These are phyloP conservation scores for Pythium phragmitis DNA, from an alignment of 352 stramenopile species.

Conservation along the genomic window DNA sequence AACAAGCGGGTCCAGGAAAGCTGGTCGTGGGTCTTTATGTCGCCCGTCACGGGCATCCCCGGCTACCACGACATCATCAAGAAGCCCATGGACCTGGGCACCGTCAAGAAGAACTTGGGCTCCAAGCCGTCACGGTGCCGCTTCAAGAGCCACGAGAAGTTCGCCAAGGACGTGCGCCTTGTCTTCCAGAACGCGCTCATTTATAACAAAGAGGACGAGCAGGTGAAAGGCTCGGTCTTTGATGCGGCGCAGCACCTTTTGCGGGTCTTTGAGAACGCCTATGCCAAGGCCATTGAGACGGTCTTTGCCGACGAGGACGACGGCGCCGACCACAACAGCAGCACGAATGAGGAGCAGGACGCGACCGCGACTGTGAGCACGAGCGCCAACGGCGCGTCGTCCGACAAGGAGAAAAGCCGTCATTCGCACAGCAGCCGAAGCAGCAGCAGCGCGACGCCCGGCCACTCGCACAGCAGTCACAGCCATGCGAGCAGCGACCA, in stretches of 20 bases:
- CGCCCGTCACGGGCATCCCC: conserved; percentile 56
- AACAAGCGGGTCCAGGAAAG: conserved; percentile 83
- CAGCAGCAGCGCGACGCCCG: conserved; percentile 1
- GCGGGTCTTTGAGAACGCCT: conserved; percentile 80
- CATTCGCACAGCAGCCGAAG: neutral
- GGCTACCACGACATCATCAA: conserved; percentile 78
- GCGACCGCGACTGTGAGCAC: conserved; percentile 11
- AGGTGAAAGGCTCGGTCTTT: conserved; percentile 78
- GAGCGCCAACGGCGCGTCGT: conserved; percentile 3
- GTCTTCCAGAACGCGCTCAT: conserved; percentile 82
- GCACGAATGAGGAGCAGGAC: conserved; percentile 33
- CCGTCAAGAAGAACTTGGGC: conserved; percentile 73
- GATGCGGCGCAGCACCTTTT: conserved; percentile 78
- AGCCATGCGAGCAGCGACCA: conserved; percentile 13
- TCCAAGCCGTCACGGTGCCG: conserved; percentile 78
- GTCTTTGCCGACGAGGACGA: conserved; percentile 39
- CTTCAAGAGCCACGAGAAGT: conserved; percentile 85
- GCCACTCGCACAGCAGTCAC: conserved; percentile 19
- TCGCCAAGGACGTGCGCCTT: conserved; percentile 75
- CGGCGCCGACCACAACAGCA: conserved; percentile 24
- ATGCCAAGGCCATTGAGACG: conserved; percentile 68
- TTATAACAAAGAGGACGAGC: conserved; percentile 78
- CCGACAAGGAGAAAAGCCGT: conserved; percentile 16
- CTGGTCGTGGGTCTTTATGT: conserved; percentile 88
- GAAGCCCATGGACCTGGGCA: conserved; percentile 82